Evolutionary conservation across 2,329 filamentous ascomycete species (phyloP), one percentile per base, ranked within the genome.

Genomic region (Lecanicillium sp.): DNA sequence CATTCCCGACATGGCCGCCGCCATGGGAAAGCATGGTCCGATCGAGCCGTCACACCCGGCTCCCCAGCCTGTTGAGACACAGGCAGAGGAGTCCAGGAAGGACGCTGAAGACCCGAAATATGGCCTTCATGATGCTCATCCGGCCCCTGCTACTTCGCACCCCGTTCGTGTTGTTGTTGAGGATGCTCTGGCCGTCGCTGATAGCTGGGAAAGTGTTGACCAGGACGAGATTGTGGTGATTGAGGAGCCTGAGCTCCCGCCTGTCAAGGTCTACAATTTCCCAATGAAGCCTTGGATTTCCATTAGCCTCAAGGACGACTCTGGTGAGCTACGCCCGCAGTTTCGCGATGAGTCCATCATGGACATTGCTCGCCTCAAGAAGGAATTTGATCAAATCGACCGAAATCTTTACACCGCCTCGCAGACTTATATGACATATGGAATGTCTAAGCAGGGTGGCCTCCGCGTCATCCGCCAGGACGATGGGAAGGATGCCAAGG

Each of bases 361-460:
- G 70, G 87, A 95, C 51, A 92, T 98, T 56, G 90, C 92, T 37
- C 79, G 88, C 42, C 72, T 97, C 47, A 95, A 95, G 72, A 97
- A 97, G 66, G 88, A 95, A 5, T 97, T 97, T 53, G 92, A 98
- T 55, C 92, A 97, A 64, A 82, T 96, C 45, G 92, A 98, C 57
- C 85, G 94, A 48, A 94, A 89, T 46, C 74, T 98, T 22, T 90
- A 90, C 36, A 84, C 89, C 5, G 89, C 90, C 14, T 90, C 87
- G 18, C 81, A 87, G 55, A 84, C 83, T 44, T 95, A 92, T 65
- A 97, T 98, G 61, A 82, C 87, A 5, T 98, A 97, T 54, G 88
- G 87, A 31, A 86, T 95, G 69, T 86, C 86, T 31, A 96, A 94
- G 68, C 87, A 88, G 48, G 88, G 88, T 36, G 92, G 92, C 34